Evolutionary conservation across 1,139 yeast genomes (phyloP).

Genomic region (Candida pseudoviswanathii): DNA sequence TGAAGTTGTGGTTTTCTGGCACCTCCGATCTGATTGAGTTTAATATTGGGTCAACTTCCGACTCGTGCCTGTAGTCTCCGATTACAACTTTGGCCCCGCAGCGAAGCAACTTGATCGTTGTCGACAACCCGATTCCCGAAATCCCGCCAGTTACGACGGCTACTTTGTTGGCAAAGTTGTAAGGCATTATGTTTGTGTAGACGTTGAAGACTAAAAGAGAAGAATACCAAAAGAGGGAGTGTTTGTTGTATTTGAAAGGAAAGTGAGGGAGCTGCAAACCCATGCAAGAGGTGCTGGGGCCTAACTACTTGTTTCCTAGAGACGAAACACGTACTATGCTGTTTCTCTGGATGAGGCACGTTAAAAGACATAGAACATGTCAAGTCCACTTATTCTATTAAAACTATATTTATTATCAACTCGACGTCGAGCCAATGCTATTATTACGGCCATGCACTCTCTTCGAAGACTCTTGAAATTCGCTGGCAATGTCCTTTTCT

Average conservation of each 20-base stretch:
- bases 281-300: too few species aligned
- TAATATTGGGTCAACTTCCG: conserved; percentile 14
- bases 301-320: not conserved
- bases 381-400: not conserved
- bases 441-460: not conserved
- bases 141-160: conserved; percentile 32
- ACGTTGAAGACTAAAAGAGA: not conserved
- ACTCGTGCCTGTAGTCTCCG: conserved; percentile 18
- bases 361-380: too few species aligned
- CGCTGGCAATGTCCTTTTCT: conserved; percentile 9
- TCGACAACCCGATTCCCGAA: conserved; percentile 29
- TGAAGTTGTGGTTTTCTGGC: conserved; percentile 13
- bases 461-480: conserved; percentile 7
- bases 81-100: conserved; percentile 23
- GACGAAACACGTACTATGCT: not conserved
- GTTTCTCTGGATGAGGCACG: too few species aligned
- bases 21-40: conserved; percentile 10
- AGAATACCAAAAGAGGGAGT: not conserved
- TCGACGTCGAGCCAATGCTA: not conserved
- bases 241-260: too few species aligned
- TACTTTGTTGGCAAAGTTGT: conserved; percentile 21
- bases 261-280: too few species aligned
- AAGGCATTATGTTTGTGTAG: conserved; percentile 10
- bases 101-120: conserved; percentile 22
- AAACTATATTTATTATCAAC: not conserved